A percentile compares a stretch with the other conserved stretches of the same genome.
phyloP scores from a whole-genome alignment of 2,329 filamentous ascomycete species.

The Corinectria fuckeliana region DNA sequence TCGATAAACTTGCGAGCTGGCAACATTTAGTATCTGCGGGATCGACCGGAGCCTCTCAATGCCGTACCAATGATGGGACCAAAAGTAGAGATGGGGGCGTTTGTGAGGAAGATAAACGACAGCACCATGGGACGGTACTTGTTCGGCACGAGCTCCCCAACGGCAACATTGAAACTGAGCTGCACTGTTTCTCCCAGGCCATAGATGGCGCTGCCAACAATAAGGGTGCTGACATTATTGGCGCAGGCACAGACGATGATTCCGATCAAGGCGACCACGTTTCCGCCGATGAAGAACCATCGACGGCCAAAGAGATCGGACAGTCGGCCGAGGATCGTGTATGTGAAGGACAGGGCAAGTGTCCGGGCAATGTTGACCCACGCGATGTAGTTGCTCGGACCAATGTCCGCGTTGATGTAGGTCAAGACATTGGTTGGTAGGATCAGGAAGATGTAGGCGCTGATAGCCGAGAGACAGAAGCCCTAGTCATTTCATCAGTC shows the following conservation, averaged over 20 bases:
- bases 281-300: conserved; percentile 50
- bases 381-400: conserved; percentile 43
- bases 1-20: conserved; percentile 44
- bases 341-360: conserved; percentile 44
- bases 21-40: background rate
- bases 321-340: conserved; percentile 47
- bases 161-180: conserved; percentile 46
- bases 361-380: conserved; percentile 48
- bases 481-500: conserved; percentile 31
- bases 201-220: conserved; percentile 45
- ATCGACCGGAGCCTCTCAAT: too few relatives aligned
- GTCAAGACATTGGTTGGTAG: conserved; percentile 47
- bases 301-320: conserved; percentile 49
- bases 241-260: conserved; percentile 46
- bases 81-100: conserved; percentile 43
- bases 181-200: conserved; percentile 47
- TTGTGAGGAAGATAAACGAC: conserved; percentile 44
- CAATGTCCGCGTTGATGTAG: conserved; percentile 47
- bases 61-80: conserved; percentile 44
- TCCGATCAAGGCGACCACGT: conserved; percentile 44
- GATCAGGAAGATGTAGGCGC: conserved; percentile 47
- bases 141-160: conserved; percentile 51
- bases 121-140: conserved; percentile 47
- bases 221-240: conserved; percentile 43
- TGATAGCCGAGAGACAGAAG: conserved; percentile 47